Conservation (phyloP, 805 yeast genomes). For the Cyberlindnera sargentensis region DNA sequence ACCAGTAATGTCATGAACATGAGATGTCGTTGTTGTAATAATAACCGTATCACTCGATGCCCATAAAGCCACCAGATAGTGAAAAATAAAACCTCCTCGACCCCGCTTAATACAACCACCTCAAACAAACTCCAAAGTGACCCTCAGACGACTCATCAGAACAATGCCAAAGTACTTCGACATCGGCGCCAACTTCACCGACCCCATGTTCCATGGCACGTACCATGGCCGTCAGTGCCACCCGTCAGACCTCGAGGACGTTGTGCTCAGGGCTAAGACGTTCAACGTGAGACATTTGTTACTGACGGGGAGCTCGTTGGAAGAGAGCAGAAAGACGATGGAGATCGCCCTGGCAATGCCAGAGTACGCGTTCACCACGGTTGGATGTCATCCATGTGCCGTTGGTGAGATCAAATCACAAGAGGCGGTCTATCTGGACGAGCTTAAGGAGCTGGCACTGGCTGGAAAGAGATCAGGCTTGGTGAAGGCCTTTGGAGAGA, state of each 20-base stretch:
- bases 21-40: too few relatives aligned
- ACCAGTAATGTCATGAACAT: slow-evolving; percentile 1
- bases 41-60: too few relatives aligned
- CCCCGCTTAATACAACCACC: too few relatives aligned
- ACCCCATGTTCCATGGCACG: slow-evolving; percentile 76
- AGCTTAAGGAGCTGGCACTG: slow-evolving; percentile 42
- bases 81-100: too few relatives aligned
- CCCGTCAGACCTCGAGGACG: slow-evolving; percentile 53
- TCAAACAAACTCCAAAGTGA: background rate
- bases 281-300: slow-evolving; percentile 64
- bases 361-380: slow-evolving; percentile 51
- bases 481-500: slow-evolving; percentile 87
- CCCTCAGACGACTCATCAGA: background rate
- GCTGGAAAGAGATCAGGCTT: slow-evolving; percentile 41
- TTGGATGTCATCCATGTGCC: slow-evolving; percentile 94
- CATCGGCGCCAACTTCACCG: slow-evolving; percentile 76
- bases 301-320: slow-evolving; percentile 75
- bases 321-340: slow-evolving; percentile 59
- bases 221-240: slow-evolving; percentile 71
- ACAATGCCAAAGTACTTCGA: slow-evolving; percentile 26
- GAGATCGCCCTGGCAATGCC: slow-evolving; percentile 37
- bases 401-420: slow-evolving; percentile 45
- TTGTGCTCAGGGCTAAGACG: slow-evolving; percentile 58
- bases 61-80: too few relatives aligned
- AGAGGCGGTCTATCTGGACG: slow-evolving; percentile 34